Percentiles rank a stretch among this genome's conserved stretches.
Evolutionary conservation across 2,329 filamentous ascomycete species (phyloP).

Genomic region (Botrytis paeoniae): DNA sequence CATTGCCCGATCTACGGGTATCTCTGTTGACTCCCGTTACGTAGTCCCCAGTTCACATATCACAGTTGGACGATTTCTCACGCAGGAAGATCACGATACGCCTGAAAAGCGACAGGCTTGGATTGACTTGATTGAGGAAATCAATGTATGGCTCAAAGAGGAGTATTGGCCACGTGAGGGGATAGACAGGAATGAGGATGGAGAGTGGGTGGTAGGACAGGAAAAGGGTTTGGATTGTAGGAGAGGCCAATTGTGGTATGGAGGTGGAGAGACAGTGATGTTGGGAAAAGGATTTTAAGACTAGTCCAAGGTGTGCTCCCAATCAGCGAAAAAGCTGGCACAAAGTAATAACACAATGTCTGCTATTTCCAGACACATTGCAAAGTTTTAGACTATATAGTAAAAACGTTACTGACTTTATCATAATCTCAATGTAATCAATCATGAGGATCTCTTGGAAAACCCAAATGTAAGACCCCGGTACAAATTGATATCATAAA

Average conservation of each 20-base stretch:
- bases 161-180: conserved; percentile 64
- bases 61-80: conserved; percentile 79
- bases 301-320: neutral
- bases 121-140: conserved; percentile 66
- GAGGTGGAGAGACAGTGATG: conserved; percentile 69
- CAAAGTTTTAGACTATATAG: no score
- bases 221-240: conserved; percentile 76
- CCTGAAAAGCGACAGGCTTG: conserved; percentile 53
- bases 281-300: conserved; percentile 57
- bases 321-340: neutral
- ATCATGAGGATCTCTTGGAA: neutral
- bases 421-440: neutral
- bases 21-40: conserved; percentile 75
- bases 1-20: conserved; percentile 56
- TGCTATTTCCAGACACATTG: neutral
- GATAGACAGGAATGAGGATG: conserved; percentile 43
- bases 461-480: neutral
- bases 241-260: conserved; percentile 81
- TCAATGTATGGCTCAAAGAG: conserved; percentile 71
- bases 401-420: neutral
- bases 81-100: conserved; percentile 59
- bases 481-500: neutral
- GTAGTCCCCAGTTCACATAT: conserved; percentile 87
- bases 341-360: neutral
- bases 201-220: conserved; percentile 85